These are phyloP conservation scores for Ilex aquifolium DNA, from an alignment of 257 asterid species.

Conservation along the genomic window DNA sequence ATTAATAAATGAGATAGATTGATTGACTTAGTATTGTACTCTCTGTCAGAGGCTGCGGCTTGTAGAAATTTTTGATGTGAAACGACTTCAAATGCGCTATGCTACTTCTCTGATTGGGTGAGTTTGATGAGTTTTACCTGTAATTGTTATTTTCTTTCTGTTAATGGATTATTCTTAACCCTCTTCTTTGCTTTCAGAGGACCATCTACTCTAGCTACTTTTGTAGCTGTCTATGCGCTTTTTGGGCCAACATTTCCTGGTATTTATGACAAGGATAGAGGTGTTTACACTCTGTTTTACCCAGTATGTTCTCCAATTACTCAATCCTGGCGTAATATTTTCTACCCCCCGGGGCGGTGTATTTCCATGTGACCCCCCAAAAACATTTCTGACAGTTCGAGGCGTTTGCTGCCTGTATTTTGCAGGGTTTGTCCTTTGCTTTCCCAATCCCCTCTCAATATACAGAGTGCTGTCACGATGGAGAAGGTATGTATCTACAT, in stretches of 20 bases:
- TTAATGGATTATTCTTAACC: slow-evolving; percentile 12
- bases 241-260: slow-evolving; percentile 94
- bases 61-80: slow-evolving; percentile 73
- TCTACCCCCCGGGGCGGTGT: not conserved
- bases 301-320: slow-evolving; percentile 45
- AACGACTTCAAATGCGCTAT: slow-evolving; percentile 81
- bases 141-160: not conserved
- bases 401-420: slow-evolving; percentile 14
- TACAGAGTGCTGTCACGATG: slow-evolving; percentile 54
- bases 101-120: slow-evolving; percentile 79
- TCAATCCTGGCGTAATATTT: not conserved
- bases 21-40: slow-evolving; percentile 12
- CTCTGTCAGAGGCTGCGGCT: slow-evolving; percentile 68
- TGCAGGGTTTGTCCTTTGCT: slow-evolving; percentile 81
- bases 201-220: slow-evolving; percentile 71
- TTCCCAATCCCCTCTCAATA: slow-evolving; percentile 76
- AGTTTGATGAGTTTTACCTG: slow-evolving; percentile 5
- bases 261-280: slow-evolving; percentile 65
- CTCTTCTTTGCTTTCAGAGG: slow-evolving; percentile 45
- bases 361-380: not conserved
- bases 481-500: slow-evolving; percentile 31
- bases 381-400: not conserved
- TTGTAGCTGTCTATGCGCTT: slow-evolving; percentile 76
- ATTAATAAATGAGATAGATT: not conserved
- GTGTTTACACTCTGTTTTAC: slow-evolving; percentile 71